A percentile compares a stretch with the other conserved stretches of the same genome.
Evolutionary conservation across 1,284 basidiomycete species (phyloP).

Genomic region (Stygiomarasmius scandens): DNA sequence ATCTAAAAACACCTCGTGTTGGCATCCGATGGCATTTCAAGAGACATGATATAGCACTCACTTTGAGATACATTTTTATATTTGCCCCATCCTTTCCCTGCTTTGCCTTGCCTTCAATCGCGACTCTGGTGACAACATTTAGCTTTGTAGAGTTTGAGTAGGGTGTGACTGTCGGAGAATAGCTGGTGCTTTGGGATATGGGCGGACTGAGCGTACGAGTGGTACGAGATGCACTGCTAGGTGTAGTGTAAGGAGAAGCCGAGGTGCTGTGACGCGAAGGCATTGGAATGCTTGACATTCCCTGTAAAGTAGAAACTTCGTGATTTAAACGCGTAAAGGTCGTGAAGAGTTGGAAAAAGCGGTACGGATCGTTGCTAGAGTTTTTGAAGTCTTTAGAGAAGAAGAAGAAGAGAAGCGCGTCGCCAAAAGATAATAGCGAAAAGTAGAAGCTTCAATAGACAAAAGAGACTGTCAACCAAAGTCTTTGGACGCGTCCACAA

Average conservation of each 20-base stretch:
- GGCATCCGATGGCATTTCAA: constrained; percentile 4
- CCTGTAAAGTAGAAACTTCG: neutral
- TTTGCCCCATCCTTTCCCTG: constrained; percentile 63
- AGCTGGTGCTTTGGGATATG: constrained; percentile 9
- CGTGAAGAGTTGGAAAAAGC: neutral
- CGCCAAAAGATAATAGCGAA: neutral
- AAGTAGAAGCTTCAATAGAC: neutral
- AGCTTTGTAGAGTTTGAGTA: constrained; percentile 47
- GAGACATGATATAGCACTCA: constrained; percentile 30
- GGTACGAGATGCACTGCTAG: constrained; percentile 2
- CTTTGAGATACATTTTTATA: constrained; percentile 77
- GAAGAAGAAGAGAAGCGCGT: no score
- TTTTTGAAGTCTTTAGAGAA: neutral
- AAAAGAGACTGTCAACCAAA: neutral
- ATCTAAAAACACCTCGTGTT: constrained; percentile 51
- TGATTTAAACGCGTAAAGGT: neutral
- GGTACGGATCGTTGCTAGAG: neutral
- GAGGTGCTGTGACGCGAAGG: constrained; percentile 7
- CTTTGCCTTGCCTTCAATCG: constrained; percentile 73
- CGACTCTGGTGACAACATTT: constrained; percentile 73
- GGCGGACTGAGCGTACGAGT: constrained; percentile 16
- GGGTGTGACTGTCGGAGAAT: constrained; percentile 40
- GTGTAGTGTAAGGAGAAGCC: constrained; percentile 3
- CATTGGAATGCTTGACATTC: constrained; percentile 6
- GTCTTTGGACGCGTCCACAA: neutral